These are phyloP conservation scores for Herpotrichia juniperi DNA, from an alignment of 2,329 filamentous ascomycete genomes.

Conservation along the genomic window DNA sequence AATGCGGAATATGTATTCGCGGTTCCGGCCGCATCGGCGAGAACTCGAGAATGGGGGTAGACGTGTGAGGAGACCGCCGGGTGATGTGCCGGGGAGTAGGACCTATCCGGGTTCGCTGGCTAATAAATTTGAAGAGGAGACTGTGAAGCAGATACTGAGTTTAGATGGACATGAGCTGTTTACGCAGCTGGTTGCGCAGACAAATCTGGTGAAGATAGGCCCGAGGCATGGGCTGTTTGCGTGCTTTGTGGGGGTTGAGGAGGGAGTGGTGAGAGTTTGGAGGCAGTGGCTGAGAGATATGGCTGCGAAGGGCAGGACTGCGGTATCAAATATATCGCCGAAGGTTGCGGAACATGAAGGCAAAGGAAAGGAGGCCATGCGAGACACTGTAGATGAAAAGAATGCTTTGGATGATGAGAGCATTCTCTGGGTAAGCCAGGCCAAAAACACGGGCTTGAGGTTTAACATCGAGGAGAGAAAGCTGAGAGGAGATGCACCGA, in stretches of 20 bases:
- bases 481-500: conserved; percentile 53
- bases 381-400: conserved; percentile 17
- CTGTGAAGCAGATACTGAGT: conserved; percentile 64
- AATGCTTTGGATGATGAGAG: conserved; percentile 19
- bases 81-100: conserved; percentile 55
- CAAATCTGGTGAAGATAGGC: conserved; percentile 71
- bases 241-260: conserved; percentile 69
- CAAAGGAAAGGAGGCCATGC: conserved; percentile 26
- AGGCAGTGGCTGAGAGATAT: conserved; percentile 70
- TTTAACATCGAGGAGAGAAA: conserved; percentile 66
- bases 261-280: conserved; percentile 73
- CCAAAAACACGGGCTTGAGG: conserved; percentile 69
- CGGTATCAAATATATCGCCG: conserved; percentile 4
- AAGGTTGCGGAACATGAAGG: conserved; percentile 31
- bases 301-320: conserved; percentile 26
- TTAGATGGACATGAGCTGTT: conserved; percentile 76
- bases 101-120: conserved; percentile 40
- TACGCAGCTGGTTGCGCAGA: conserved; percentile 72
- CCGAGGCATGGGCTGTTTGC: conserved; percentile 66
- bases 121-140: conserved; percentile 44
- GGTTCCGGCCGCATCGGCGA: conserved; percentile 69
- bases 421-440: conserved; percentile 72
- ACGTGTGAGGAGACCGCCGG: conserved; percentile 50
- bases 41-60: conserved; percentile 53
- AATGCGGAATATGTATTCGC: conserved; percentile 68